Evolutionary conservation across 345 rosid genomes (phyloP).

Genomic region (Litchi chinensis): DNA sequence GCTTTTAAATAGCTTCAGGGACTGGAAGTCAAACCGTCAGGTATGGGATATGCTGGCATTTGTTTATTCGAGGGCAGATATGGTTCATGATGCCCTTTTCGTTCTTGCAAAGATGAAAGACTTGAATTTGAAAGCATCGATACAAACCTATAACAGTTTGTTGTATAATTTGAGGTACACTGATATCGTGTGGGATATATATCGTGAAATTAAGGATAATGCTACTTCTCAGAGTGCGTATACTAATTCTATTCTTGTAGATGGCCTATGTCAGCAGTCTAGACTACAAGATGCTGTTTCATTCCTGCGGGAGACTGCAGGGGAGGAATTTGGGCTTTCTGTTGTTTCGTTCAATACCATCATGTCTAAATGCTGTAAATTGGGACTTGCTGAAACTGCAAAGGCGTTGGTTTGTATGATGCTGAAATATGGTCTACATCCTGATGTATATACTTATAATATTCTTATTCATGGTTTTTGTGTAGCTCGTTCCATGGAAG

Average conservation of each 20-base stretch:
- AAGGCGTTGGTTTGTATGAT: conserved; percentile 68
- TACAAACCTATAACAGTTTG: conserved; percentile 62
- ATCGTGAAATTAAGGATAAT: conserved; percentile 43
- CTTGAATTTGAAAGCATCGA: conserved; percentile 49
- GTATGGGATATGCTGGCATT: conserved; percentile 79
- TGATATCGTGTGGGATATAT: conserved; percentile 63
- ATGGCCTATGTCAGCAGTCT: conserved; percentile 69
- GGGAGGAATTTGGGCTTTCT: conserved; percentile 53
- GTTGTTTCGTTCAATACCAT: conserved; percentile 70
- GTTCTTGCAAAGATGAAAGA: conserved; percentile 75
- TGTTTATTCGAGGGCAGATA: conserved; percentile 62
- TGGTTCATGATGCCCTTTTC: conserved; percentile 73
- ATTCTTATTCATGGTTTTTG: conserved; percentile 79
- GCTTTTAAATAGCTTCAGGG: conserved; percentile 46
- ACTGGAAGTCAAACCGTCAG: conserved; percentile 50
- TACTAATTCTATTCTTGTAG: conserved; percentile 65
- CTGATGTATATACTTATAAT: conserved; percentile 71
- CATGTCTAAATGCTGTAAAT: conserved; percentile 66
- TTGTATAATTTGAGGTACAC: conserved; percentile 69
- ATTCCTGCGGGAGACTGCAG: conserved; percentile 47
- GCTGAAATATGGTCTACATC: conserved; percentile 72
- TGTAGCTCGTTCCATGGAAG: conserved; percentile 67
- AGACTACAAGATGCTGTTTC: conserved; percentile 61
- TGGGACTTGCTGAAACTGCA: conserved; percentile 67
- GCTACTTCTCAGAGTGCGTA: conserved; percentile 40